Base-by-base conservation (phyloP, 495 filamentous ascomycete genomes). In the Podospora pseudocomata region DNA sequence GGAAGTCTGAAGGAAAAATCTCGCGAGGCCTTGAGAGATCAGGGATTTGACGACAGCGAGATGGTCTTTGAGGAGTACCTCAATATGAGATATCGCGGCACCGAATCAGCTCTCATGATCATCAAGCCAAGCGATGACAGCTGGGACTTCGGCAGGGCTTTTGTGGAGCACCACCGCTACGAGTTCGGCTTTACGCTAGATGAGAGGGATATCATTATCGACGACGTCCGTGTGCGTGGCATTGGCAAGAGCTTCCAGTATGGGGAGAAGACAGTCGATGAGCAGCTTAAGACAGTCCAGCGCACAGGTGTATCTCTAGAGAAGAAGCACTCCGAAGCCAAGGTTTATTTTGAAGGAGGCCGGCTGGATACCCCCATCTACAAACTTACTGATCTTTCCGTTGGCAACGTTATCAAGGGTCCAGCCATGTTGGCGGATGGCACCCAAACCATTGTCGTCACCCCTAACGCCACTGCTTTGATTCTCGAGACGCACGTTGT, bases 181-280 rank as follows among this genome's bases (percentile, higher is more conserved):
- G 95, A 97, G 73, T 99, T 97, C 76, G 94, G 93, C 0, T 97
- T 99, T 73, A 94, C 92, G 1, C 81, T 97, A 2, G 92, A 93
- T 26, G 90, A 93, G 59, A 84, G 94, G 61, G 91, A 97, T 71
- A 93, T 97, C 56, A 91, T 98, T 63, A 87, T 98, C 27, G 95
- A 98, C 67, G 94, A 97, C 78, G 89, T 97, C 13, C 88, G 95
- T 20, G 92, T 94, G 7, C 82, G 94, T 65, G 93, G 93, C 15
- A 96, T 97, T 69, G 92, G 87, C 53, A 94, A 92, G 77, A 96
- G 91, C 67, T 94, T 92, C 78, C 85, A 89, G 66, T 88, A 87
- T 28, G 80, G 90, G 23, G 90, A 92, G 55, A 92, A 88, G 78
- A 92, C 92, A 3, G 90, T 96, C 3, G 90, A 92, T 68, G 84